Conservation (phyloP, 2,329 filamentous ascomycete genomes). For the Colletotrichum sp. region DNA sequence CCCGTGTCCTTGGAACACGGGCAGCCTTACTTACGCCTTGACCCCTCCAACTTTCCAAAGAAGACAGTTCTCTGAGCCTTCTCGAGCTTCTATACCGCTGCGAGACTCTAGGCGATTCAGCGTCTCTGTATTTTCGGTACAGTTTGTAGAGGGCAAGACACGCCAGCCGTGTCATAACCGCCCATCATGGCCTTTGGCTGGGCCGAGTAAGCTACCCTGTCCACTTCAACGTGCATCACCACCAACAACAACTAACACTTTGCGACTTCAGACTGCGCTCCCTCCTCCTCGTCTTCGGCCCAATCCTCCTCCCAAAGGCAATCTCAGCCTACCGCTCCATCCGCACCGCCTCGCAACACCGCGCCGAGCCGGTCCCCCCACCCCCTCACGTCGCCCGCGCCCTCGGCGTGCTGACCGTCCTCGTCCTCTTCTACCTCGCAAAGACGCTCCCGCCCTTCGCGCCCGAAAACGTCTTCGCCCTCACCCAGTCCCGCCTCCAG, state of each 20-base stretch:
- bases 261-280: conserved; percentile 51
- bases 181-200: conserved; percentile 27
- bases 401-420: conserved; percentile 63
- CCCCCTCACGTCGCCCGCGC: conserved; percentile 62
- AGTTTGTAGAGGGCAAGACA: neutral
- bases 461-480: conserved; percentile 81
- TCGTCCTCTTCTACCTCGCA: conserved; percentile 51
- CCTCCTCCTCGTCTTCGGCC: conserved; percentile 69
- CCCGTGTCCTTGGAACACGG: neutral
- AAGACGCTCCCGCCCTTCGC: conserved; percentile 71
- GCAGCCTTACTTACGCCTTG: neutral
- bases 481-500: conserved; percentile 81
- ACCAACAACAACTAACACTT: neutral
- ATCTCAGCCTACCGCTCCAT: conserved; percentile 68
- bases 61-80: conserved; percentile 5
- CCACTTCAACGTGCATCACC: neutral
- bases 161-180: neutral
- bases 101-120: neutral
- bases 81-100: neutral
- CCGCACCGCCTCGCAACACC: conserved; percentile 45
- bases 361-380: conserved; percentile 57
- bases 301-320: conserved; percentile 71
- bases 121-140: neutral
- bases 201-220: conserved; percentile 17
- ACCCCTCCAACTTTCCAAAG: neutral